These are phyloP conservation scores for Calonectria crousiana DNA, from an alignment of 2,329 filamentous ascomycete species.

Conservation along the genomic window DNA sequence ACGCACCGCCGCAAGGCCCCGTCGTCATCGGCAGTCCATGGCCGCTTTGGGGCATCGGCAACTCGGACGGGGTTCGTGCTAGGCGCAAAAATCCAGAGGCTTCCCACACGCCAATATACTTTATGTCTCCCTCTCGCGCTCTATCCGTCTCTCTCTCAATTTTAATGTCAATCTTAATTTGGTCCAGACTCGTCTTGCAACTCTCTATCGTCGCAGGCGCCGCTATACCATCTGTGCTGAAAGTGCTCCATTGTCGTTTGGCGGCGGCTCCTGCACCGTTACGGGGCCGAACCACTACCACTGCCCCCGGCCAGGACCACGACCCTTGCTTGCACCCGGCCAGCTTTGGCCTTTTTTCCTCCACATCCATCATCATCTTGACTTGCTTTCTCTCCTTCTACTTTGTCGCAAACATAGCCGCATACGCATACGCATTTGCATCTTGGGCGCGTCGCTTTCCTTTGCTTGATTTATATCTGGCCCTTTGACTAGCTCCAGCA, in stretches of 20 bases:
- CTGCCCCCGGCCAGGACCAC: not conserved
- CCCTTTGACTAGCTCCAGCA: not conserved
- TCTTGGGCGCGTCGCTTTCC: not conserved
- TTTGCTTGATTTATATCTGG: constrained; percentile 13
- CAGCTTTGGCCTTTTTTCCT: constrained; percentile 28
- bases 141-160: not conserved
- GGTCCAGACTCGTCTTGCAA: not conserved
- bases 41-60: constrained; percentile 16
- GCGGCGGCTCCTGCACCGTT: not conserved
- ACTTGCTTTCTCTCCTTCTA: not conserved
- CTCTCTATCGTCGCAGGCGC: not conserved
- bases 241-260: not conserved
- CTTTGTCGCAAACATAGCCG: constrained; percentile 7
- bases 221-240: constrained; percentile 8
- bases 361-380: constrained; percentile 2
- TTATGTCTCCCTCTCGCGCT: not conserved
- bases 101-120: not conserved
- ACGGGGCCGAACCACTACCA: not conserved
- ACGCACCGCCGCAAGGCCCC: not conserved
- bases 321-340: constrained; percentile 26
- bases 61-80: not conserved
- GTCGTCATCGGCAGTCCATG: not conserved
- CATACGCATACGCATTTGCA: not conserved
- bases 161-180: not conserved
- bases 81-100: not conserved